Evolutionary conservation across 768 basidiomycete genomes (phyloP), one percentile per base, ranked within the genome.

Genomic region (Sutorius australiensis): DNA sequence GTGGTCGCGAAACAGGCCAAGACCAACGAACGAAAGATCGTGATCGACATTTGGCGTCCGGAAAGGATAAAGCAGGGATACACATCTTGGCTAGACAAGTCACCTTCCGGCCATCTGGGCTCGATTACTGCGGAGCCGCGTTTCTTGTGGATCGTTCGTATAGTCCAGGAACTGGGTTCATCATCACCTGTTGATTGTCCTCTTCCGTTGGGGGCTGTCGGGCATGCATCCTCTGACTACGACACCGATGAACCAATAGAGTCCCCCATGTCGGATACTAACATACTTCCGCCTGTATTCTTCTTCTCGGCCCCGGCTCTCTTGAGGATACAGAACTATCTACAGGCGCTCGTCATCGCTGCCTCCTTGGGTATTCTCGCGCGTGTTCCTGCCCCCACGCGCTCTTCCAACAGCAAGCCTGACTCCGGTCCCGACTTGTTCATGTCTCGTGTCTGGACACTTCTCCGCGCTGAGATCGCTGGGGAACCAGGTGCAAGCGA

Each of bases 271-370:
- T 16, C 12, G 21, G 24, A 21, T 9, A 50, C n/a, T 6, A 84
- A 87, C 54, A 52, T 57, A 19, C 73, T 89, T 14, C 87, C 88
- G 1, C 84, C 86, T 0, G 80, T 82, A 32, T 79, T 89, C 55
- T 80, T 88, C 60, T 82, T 89, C 63, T 74, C 75, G 1, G 61
- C 73, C 5, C 81, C 82, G 2, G 65, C 74, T 6, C 72, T 89
- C 0, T 63, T 85, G 39, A 78, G 77, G 61, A 60, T 81, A 12
- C 87, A 90, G 66, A 87, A 90, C 57, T 78, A 80, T 58, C 67
- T 89, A 6, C 87, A 90, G 62, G 87, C 86, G 5, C 73, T 88
- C 11, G 75, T 85, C 14, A 82, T 89, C 31, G 73, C 80, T 21
- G 84, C 86, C 4, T 74, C 81, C 7, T 70, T 90, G 36, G 77